phyloP scores from a whole-genome alignment of 371 early-diverging fungal species.

The Mortierella sp. region DNA sequence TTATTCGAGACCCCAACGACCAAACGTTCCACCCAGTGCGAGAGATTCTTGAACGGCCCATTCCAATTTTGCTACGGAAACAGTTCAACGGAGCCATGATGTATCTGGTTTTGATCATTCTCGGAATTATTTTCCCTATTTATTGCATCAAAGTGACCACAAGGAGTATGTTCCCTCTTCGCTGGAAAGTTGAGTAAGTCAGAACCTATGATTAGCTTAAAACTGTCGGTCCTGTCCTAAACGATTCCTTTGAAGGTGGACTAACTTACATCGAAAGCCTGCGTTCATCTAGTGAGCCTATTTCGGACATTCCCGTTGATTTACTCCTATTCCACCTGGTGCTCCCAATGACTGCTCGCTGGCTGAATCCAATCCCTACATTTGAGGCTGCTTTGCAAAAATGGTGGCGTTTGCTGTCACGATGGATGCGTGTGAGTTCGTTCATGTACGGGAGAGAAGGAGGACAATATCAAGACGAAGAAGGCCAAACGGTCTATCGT shows the following conservation, averaged over 20 bases:
- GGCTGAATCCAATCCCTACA: not conserved
- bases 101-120: constrained; percentile 78
- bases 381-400: constrained; percentile 39
- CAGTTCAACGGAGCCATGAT: constrained; percentile 79
- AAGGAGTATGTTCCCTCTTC: constrained; percentile 58
- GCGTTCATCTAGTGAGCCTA: not conserved
- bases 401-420: constrained; percentile 74
- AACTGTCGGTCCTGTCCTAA: not conserved
- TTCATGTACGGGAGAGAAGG: constrained; percentile 76
- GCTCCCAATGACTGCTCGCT: not conserved
- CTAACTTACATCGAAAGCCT: constrained; percentile 33
- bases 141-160: constrained; percentile 48
- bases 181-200: constrained; percentile 63
- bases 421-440: constrained; percentile 72
- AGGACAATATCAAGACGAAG: constrained; percentile 72
- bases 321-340: not conserved
- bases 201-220: not conserved
- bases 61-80: constrained; percentile 77
- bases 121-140: constrained; percentile 69
- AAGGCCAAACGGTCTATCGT: constrained; percentile 61
- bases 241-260: constrained; percentile 13
- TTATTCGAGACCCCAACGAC: constrained; percentile 95
- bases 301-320: not conserved
- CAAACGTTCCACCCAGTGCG: constrained; percentile 92
- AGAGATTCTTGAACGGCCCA: constrained; percentile 85